Conservation (phyloP, 768 basidiomycete genomes). For the Strobilomyces dryophilus region DNA sequence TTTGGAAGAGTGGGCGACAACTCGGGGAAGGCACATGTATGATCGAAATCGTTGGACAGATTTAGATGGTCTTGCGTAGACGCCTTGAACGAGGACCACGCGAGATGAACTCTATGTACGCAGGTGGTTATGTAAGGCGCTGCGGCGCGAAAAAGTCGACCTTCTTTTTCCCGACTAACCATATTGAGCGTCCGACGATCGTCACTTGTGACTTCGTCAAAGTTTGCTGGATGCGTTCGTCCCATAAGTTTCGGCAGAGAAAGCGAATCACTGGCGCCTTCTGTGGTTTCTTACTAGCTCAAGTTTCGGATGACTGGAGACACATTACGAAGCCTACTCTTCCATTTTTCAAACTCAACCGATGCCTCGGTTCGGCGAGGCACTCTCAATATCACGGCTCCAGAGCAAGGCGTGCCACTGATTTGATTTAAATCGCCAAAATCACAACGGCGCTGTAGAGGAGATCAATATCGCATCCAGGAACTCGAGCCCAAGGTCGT, state of each 20-base stretch:
- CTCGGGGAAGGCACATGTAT: too few relatives aligned
- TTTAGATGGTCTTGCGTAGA: too few relatives aligned
- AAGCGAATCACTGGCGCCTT: constrained; percentile 31
- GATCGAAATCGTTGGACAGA: too few relatives aligned
- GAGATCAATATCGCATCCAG: constrained; percentile 40
- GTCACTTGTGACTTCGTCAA: too few relatives aligned
- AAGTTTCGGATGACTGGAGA: constrained; percentile 41
- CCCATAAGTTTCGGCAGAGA: constrained; percentile 32
- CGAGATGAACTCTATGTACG: too few relatives aligned
- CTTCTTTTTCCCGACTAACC: too few relatives aligned
- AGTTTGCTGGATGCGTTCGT: too few relatives aligned
- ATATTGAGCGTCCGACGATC: too few relatives aligned
- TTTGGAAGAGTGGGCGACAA: too few relatives aligned
- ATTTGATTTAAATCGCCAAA: constrained; percentile 41
- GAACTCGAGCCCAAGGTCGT: constrained; percentile 47
- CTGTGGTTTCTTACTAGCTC: constrained; percentile 34
- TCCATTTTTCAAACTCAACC: constrained; percentile 3
- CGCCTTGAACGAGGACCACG: too few relatives aligned
- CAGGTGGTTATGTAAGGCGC: too few relatives aligned
- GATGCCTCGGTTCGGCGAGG: constrained; percentile 10
- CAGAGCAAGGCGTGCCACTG: constrained; percentile 23
- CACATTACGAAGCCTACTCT: constrained; percentile 33
- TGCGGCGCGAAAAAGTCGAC: too few relatives aligned
- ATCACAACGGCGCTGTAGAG: constrained; percentile 38
- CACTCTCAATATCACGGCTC: constrained; percentile 17